Percentiles rank a stretch among this genome's conserved stretches.
These are phyloP conservation scores for Raffaelea albimanens DNA, from an alignment of 2,329 filamentous ascomycete species.

Conservation along the genomic window DNA sequence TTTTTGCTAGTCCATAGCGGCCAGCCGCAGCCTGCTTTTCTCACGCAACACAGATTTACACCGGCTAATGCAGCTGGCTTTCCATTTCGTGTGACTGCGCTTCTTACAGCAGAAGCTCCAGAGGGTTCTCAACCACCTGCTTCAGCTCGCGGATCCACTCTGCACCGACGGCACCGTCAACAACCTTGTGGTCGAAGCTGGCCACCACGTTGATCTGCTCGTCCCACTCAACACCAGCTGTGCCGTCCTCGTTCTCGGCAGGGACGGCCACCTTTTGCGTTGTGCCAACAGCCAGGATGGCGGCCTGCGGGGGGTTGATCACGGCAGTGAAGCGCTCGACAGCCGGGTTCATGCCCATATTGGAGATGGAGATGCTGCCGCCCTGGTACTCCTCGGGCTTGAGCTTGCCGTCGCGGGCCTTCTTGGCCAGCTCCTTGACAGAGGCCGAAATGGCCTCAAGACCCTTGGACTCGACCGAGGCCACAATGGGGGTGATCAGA, in stretches of 20 bases:
- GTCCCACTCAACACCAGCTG: constrained; percentile 72
- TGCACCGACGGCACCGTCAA: constrained; percentile 90
- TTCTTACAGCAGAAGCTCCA: constrained; percentile 77
- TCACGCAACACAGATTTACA: too few species aligned
- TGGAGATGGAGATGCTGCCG: constrained; percentile 97
- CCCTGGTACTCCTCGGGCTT: constrained; percentile 99
- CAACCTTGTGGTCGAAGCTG: constrained; percentile 98
- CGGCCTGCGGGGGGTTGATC: constrained; percentile 97
- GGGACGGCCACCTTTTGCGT: constrained; percentile 92
- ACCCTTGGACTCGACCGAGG: constrained; percentile 75
- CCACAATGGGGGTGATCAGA: constrained; percentile 96
- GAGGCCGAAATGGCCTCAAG: constrained; percentile 78
- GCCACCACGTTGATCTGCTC: constrained; percentile 93
- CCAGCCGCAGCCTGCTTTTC: too few species aligned
- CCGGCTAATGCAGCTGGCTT: too few species aligned
- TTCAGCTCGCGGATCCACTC: constrained; percentile 97
- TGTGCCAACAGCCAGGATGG: constrained; percentile 89
- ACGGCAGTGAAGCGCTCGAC: constrained; percentile 96
- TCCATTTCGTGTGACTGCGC: background rate
- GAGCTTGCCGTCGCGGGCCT: constrained; percentile 91
- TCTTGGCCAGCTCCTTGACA: constrained; percentile 96
- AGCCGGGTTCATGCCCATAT: constrained; percentile 99
- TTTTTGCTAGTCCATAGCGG: too few species aligned
- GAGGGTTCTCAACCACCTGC: constrained; percentile 94
- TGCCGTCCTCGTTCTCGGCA: constrained; percentile 74